A percentile compares a stretch with the other conserved stretches of the same genome.
Evolutionary conservation across 116 monocot genomes (phyloP).

Genomic region (Thalassia testudinum): DNA sequence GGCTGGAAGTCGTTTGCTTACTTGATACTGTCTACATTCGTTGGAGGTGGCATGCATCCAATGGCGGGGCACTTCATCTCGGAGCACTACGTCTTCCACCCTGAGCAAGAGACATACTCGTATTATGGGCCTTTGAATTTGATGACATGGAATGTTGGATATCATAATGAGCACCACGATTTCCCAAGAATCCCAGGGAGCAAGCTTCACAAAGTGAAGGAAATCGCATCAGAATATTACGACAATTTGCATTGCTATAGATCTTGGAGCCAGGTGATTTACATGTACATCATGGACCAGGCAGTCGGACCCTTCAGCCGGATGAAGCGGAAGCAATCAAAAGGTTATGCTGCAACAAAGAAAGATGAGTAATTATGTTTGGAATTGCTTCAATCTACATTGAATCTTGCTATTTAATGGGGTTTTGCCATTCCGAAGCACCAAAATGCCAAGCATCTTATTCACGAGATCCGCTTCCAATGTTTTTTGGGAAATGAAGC

Average conservation of each 20-base stretch:
- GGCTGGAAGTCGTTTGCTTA: slow-evolving; percentile 70
- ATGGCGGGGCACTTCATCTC: no score
- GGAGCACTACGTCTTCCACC: no score
- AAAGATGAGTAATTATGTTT: slow-evolving; percentile 28
- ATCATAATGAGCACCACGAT: no score
- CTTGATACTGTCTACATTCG: slow-evolving; percentile 55
- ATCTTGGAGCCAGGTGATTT: slow-evolving; percentile 86
- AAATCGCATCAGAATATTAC: slow-evolving; percentile 74
- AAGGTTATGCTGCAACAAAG: slow-evolving; percentile 2
- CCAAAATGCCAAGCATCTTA: no score
- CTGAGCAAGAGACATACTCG: no score
- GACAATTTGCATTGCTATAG: slow-evolving; percentile 29
- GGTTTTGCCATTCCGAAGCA: no score
- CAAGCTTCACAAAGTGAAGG: slow-evolving; percentile 62
- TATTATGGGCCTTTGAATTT: no score
- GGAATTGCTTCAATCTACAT: no score
- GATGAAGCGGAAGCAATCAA: slow-evolving; percentile 61
- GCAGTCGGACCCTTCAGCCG: slow-evolving; percentile 71
- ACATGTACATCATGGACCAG: slow-evolving; percentile 74
- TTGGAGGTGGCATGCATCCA: no score
- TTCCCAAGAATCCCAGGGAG: slow-evolving; percentile 76
- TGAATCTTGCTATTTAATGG: no score
- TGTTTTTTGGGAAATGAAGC: no score
- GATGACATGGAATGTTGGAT: slow-evolving; percentile 69
- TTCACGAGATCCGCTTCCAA: no score